phyloP scores from a whole-genome alignment of 495 filamentous ascomycete genomes.

The Peziza echinospora region DNA sequence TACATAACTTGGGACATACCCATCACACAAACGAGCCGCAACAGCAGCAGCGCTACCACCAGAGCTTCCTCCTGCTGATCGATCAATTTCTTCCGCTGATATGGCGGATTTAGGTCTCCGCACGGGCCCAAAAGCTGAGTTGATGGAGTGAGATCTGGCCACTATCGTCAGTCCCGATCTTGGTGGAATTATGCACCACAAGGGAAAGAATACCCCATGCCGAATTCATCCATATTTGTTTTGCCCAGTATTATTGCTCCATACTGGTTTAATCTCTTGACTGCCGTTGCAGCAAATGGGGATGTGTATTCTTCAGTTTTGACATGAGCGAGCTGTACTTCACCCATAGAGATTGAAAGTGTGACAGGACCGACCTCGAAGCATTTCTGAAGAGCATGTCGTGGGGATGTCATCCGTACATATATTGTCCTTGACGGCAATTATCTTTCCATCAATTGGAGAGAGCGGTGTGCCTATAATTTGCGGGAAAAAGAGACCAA shows the following conservation, averaged over 20 bases:
- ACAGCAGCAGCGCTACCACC: slow-evolving; percentile 85
- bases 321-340: not conserved
- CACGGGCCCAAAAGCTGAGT: slow-evolving; percentile 53
- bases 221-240: slow-evolving; percentile 92
- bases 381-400: slow-evolving; percentile 40
- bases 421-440: slow-evolving; percentile 58
- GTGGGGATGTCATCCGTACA: slow-evolving; percentile 42
- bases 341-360: too few species aligned
- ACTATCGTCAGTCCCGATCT: not conserved
- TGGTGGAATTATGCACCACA: not conserved
- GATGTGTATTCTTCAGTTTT: slow-evolving; percentile 11
- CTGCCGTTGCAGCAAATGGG: slow-evolving; percentile 71
- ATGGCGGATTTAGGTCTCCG: slow-evolving; percentile 22
- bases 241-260: slow-evolving; percentile 54
- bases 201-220: slow-evolving; percentile 46
- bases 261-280: slow-evolving; percentile 38
- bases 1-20: slow-evolving; percentile 33
- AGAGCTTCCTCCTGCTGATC: slow-evolving; percentile 77
- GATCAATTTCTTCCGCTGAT: slow-evolving; percentile 6
- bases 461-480: slow-evolving; percentile 6
- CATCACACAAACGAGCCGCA: slow-evolving; percentile 42
- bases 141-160: slow-evolving; percentile 46
- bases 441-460: slow-evolving; percentile 28
- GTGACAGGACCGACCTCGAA: slow-evolving; percentile 35
- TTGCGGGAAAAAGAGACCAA: not conserved